Base-by-base conservation (phyloP, 2,329 filamentous ascomycete species). In the Fusarium kyushuense region DNA sequence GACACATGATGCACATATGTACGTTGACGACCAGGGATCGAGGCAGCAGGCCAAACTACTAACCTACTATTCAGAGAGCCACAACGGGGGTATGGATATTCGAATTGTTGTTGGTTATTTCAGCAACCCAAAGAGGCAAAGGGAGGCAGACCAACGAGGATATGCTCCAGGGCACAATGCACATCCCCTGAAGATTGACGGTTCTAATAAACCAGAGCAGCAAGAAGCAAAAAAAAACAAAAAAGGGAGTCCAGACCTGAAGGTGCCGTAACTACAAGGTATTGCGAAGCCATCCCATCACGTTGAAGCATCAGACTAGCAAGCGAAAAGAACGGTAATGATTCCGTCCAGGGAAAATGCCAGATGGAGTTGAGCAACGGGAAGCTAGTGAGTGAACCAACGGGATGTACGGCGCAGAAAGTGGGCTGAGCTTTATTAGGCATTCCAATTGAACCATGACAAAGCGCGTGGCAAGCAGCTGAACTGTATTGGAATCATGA, bases 1-100 rank as follows among this genome's bases (percentile, higher is more conserved):
- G 43, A 58, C 63, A 70, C 68, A 66, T 73, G 70, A 72, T 63
- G 67, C 54, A 60, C 51, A 52, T 57, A 63, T 65, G 63, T 42
- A 49, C 43, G 21, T 70, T 67, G 63, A 57, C 47, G 48, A 42
- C 43, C 65, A 65, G 54, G 63, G 63, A 65, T 67, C 45, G 49
- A 36, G 47, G 40, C 41, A 57, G 36, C 46, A 36, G 58, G 53
- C 40, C 51, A 65, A 63, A 38, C 32, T 49, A 33, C 29, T 40
- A 21, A 21, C n/a, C 35, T 38, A 21, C 35, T 38, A 38, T 38
- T 21, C 35, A 30, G 35, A 53, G 43, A 38, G 35, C 51, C 63
- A 36, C 38, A 56, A 51, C 51, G 23, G 47, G 51, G 54, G 66
- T 32, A 35, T 38, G 35, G 35, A 38, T 38, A 14, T 38, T 19